Evolutionary conservation across 805 yeast genomes (phyloP), one percentile per base, ranked within the genome.

Genomic region (Cyberlindnera maritima): DNA sequence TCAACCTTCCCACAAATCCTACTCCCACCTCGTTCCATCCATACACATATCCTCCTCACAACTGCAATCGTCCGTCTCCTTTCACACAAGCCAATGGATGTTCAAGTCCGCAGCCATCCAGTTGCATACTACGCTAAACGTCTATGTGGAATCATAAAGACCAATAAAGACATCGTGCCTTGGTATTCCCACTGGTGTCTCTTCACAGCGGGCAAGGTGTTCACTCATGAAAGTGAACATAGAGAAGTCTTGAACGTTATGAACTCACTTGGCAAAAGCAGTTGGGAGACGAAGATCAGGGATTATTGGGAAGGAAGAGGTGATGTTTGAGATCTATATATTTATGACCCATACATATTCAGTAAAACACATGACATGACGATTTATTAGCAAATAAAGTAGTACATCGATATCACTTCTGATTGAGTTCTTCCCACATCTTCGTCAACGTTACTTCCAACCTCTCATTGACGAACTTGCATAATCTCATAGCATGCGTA

Each of bases 361-460:
- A n/a, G n/a, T n/a, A n/a, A n/a, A n/a, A n/a, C n/a, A n/a, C n/a
- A n/a, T n/a, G n/a, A n/a, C n/a, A n/a, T n/a, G n/a, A n/a, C n/a
- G n/a, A n/a, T n/a, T n/a, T n/a, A n/a, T n/a, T n/a, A n/a, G n/a
- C n/a, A n/a, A n/a, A n/a, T n/a, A n/a, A n/a, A n/a, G n/a, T n/a
- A n/a, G n/a, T n/a, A n/a, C n/a, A n/a, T n/a, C n/a, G n/a, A n/a
- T 35, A 35, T 19, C 25, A 19, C 25, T 12, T 18, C 3, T 23
- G 7, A 12, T n/a, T 17, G 13, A 67, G 44, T 5, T 68, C 62
- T 10, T 42, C 45, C 70, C 70, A 65, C 20, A 67, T 46, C 11
- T 57, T 47, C 9, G 43, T 37, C 36, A 67, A 41, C 13, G 61
- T 62, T 1, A 25, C 32, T 40, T 58, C 59, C 34, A 63, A 49